Conservation (phyloP, 2,329 filamentous ascomycete genomes). For the Triangularia setosa region DNA sequence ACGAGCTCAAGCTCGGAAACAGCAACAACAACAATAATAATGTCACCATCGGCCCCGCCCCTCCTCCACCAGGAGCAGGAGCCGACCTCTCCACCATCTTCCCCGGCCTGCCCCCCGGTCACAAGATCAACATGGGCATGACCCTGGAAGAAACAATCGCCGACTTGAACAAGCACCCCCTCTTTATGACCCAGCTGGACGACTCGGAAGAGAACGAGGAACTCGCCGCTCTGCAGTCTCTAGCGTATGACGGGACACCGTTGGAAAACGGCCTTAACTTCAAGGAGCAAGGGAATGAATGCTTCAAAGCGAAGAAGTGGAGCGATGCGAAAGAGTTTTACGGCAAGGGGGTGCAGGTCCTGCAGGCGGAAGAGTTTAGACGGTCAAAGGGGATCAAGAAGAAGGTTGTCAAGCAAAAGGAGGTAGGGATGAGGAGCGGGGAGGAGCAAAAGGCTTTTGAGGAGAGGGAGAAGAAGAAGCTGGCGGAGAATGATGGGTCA, state of each 20-base stretch:
- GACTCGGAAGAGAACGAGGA: conserved; percentile 68
- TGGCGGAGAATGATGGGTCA: not conserved
- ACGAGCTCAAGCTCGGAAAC: conserved; percentile 12
- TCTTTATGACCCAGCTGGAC: conserved; percentile 94
- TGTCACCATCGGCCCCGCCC: conserved; percentile 1
- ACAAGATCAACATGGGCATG: conserved; percentile 40
- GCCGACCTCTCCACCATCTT: conserved; percentile 9
- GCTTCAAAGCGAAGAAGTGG: conserved; percentile 70
- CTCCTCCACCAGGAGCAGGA: not conserved
- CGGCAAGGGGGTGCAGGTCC: conserved; percentile 72
- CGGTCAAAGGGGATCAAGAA: conserved; percentile 13
- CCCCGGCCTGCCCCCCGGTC: conserved; percentile 46
- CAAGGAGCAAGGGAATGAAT: conserved; percentile 89
- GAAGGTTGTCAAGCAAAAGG: conserved; percentile 8
- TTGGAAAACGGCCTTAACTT: conserved; percentile 80
- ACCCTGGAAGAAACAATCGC: conserved; percentile 53
- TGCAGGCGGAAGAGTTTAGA: conserved; percentile 60
- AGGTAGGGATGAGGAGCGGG: not conserved
- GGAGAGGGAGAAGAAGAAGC: conserved; percentile 2
- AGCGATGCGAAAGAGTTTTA: conserved; percentile 89
- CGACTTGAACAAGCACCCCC: conserved; percentile 61
- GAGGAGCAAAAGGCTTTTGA: conserved; percentile 30
- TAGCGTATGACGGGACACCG: conserved; percentile 89
- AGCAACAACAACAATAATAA: not conserved
- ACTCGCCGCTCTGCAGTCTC: conserved; percentile 80